Conservation (phyloP, 2,329 filamentous ascomycete genomes). For the Aureobasidium namibiae region DNA sequence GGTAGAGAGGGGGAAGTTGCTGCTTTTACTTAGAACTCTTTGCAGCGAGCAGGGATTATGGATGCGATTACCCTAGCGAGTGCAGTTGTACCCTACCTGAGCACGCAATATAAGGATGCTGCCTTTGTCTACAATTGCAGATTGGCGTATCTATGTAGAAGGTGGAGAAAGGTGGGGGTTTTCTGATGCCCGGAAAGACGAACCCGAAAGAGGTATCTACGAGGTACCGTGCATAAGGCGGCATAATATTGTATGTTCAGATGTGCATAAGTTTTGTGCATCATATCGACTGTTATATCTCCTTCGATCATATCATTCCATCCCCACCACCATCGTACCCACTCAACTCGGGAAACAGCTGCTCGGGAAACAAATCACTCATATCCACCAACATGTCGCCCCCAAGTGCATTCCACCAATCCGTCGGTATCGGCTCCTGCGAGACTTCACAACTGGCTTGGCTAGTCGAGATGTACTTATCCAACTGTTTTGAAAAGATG, state of each 20-base stretch:
- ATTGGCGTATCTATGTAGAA: background rate
- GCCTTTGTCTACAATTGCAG: background rate
- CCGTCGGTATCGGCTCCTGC: background rate
- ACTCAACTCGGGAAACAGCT: background rate
- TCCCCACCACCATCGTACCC: background rate
- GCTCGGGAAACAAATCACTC: background rate
- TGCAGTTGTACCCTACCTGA: background rate
- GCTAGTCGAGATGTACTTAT: background rate
- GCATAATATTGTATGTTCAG: too few relatives aligned
- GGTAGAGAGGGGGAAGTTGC: too few relatives aligned
- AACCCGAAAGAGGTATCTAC: background rate
- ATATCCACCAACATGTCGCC: background rate
- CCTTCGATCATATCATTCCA: background rate
- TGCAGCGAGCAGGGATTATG: background rate
- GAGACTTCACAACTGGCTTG: background rate
- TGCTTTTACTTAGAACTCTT: background rate
- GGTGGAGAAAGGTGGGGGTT: conserved; percentile 3
- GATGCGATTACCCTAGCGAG: background rate
- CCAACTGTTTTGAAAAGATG: background rate
- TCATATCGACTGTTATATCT: background rate
- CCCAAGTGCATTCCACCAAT: background rate
- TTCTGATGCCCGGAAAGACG: background rate
- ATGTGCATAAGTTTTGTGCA: too few relatives aligned
- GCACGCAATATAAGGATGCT: background rate
- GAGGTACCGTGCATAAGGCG: background rate